Percentiles rank a stretch among this genome's conserved stretches.
Evolutionary conservation across 805 yeast species (phyloP).

Genomic region (Candida easanensis): DNA sequence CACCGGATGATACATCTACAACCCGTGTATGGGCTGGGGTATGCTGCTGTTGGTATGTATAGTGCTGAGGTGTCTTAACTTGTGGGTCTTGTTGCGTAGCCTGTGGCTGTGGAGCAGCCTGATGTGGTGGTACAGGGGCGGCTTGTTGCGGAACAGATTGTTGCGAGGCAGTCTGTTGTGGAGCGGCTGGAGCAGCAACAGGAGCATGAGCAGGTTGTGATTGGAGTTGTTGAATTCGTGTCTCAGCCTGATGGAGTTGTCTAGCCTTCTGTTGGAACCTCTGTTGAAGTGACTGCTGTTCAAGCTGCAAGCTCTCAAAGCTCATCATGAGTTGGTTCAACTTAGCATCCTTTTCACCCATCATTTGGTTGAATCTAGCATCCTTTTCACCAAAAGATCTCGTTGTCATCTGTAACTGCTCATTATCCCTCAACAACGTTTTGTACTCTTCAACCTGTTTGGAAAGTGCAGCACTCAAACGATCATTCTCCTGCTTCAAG

Average conservation of each 20-base stretch:
- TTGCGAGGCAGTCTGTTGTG: not conserved
- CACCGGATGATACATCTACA: conserved; percentile 13
- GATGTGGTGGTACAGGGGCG: not conserved
- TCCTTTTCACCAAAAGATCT: conserved; percentile 5
- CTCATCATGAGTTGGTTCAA: conserved; percentile 3
- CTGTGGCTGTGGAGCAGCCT: not conserved
- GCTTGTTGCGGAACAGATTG: not conserved
- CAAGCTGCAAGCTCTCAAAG: conserved; percentile 10
- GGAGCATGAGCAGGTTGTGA: conserved; percentile 8
- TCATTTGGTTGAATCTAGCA: no score
- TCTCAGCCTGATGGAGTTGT: conserved; percentile 8
- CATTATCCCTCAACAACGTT: conserved; percentile 8
- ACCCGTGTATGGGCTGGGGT: not conserved
- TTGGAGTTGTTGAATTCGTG: conserved; percentile 8
- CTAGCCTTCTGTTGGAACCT: conserved; percentile 10
- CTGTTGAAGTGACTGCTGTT: conserved; percentile 13
- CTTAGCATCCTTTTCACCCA: conserved; percentile 6
- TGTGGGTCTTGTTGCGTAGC: not conserved
- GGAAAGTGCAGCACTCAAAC: conserved; percentile 3
- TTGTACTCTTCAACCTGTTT: conserved; percentile 13
- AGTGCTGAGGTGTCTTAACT: not conserved
- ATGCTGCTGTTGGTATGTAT: conserved; percentile 9
- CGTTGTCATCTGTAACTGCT: conserved; percentile 8
- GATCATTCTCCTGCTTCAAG: conserved; percentile 7
- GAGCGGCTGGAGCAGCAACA: conserved; percentile 1